Percentiles rank a stretch among this genome's conserved stretches.
These are phyloP conservation scores for Bipolaris oryzae DNA, from an alignment of 2,329 filamentous ascomycete genomes.

Conservation along the genomic window DNA sequence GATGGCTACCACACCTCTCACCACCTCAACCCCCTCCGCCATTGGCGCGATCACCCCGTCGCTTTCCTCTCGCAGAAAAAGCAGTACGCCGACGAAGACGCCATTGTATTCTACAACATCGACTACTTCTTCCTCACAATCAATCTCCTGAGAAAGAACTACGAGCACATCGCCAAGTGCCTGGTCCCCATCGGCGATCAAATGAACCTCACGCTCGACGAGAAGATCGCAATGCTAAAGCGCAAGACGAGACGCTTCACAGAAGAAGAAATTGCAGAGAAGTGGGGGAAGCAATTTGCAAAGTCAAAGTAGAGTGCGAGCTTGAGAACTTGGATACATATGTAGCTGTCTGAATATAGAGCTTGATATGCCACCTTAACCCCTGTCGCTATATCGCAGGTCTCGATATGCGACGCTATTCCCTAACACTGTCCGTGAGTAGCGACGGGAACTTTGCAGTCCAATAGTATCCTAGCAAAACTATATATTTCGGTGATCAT, in stretches of 20 bases:
- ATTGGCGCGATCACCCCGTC: constrained; percentile 81
- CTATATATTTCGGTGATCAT: no score
- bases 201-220: constrained; percentile 67
- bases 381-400: no score
- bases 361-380: no score
- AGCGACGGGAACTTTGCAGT: no score
- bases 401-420: no score
- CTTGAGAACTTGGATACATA: not conserved
- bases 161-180: constrained; percentile 69
- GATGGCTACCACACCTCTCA: constrained; percentile 84
- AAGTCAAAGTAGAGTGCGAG: constrained; percentile 28
- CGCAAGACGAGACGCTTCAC: constrained; percentile 69
- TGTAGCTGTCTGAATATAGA: not conserved
- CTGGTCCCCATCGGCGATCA: constrained; percentile 77
- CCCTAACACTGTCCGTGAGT: no score
- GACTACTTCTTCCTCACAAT: constrained; percentile 80
- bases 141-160: constrained; percentile 72
- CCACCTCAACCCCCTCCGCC: constrained; percentile 76
- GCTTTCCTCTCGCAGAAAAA: constrained; percentile 74
- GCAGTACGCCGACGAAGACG: constrained; percentile 68
- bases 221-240: constrained; percentile 67
- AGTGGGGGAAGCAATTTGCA: constrained; percentile 56
- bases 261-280: constrained; percentile 66
- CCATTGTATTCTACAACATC: constrained; percentile 80
- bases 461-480: no score